Base-by-base conservation (phyloP, 139 green algal species). In the Auxenochlorella pyrenoidosa region DNA sequence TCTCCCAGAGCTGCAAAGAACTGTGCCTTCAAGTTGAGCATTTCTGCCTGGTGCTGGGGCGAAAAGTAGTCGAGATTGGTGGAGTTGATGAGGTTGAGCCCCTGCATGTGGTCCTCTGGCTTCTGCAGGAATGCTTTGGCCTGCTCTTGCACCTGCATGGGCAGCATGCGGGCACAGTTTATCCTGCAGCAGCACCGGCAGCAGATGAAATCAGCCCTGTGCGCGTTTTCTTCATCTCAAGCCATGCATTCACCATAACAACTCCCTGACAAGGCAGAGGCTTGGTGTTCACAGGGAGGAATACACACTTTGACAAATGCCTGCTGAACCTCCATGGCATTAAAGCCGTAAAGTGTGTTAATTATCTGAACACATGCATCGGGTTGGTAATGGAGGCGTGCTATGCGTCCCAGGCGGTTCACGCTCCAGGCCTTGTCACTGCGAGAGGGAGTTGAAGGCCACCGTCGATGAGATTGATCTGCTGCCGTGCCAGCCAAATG, bases 21-120 rank as follows among this genome's bases (percentile, higher is more conserved):
- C 86, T 95, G 84, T 38, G 91, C 96, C 81, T 97, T 95, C 8
- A 98, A 90, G 58, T 94, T 88, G 87, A 98, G 98, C 32, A 99
- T 94, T 94, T 99, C 96, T 0, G 97, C 94, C 93, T 99, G 97
- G 80, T 94, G 92, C 40, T 80, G 83, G 2, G 87, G 77, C 80
- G 92, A 85, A 89, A 99, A 99, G 94, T 99, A 99, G 82, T 99
- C 96, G 66, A 99, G 94, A 89, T 99, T 99, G 60, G 95, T 98
- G 40, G 93, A 95, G 88, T 96, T 97, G 84, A 99, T 93, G 73
- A 98, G 92, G 91, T 97, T 98, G 28, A 99, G 88, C 26, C 96
- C 98, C 34, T 93, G 92, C 30, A 91, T 68, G 63, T 96, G 81
- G 89, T 96, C 91, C 40, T 81, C 88, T 15, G 85, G 82, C 47